phyloP scores from a whole-genome alignment of 345 rosid species.

The Arabis hirsuta region DNA sequence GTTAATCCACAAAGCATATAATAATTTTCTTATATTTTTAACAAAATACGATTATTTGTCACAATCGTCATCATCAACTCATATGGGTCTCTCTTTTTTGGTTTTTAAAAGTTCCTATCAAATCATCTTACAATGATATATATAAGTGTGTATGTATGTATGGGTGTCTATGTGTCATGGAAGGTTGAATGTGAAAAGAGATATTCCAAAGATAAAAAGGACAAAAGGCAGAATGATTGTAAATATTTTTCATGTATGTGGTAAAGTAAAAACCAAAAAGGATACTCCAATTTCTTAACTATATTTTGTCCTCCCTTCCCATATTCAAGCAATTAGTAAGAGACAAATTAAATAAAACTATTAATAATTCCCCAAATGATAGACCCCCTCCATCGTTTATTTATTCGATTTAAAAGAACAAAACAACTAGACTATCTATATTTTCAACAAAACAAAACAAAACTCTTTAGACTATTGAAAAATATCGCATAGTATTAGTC shows the following conservation, averaged over 20 bases:
- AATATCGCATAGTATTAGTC: too few relatives aligned
- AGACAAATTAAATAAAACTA: not conserved
- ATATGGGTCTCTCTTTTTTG: slow-evolving; percentile 37
- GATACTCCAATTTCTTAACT: slow-evolving; percentile 22
- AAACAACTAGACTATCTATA: not conserved
- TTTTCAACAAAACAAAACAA: too few relatives aligned
- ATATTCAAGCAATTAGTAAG: slow-evolving; percentile 22
- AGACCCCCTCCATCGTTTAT: not conserved
- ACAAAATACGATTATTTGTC: slow-evolving; percentile 37
- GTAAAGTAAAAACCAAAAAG: slow-evolving; percentile 38
- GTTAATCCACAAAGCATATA: slow-evolving; percentile 31
- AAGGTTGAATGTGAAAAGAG: slow-evolving; percentile 36
- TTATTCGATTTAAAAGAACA: not conserved
- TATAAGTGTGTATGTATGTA: not conserved
- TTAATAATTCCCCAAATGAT: slow-evolving; percentile 7
- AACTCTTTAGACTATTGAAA: too few relatives aligned
- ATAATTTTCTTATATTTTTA: slow-evolving; percentile 8
- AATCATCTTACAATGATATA: slow-evolving; percentile 16
- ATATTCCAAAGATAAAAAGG: slow-evolving; percentile 41
- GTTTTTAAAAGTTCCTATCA: slow-evolving; percentile 38
- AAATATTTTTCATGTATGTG: slow-evolving; percentile 38
- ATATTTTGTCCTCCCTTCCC: slow-evolving; percentile 33
- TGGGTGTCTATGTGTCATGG: slow-evolving; percentile 26
- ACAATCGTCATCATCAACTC: slow-evolving; percentile 44
- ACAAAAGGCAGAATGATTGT: slow-evolving; percentile 47